Evolutionary conservation across 2,329 filamentous ascomycete genomes (phyloP).

Genomic region (Aureobasidium vineae): DNA sequence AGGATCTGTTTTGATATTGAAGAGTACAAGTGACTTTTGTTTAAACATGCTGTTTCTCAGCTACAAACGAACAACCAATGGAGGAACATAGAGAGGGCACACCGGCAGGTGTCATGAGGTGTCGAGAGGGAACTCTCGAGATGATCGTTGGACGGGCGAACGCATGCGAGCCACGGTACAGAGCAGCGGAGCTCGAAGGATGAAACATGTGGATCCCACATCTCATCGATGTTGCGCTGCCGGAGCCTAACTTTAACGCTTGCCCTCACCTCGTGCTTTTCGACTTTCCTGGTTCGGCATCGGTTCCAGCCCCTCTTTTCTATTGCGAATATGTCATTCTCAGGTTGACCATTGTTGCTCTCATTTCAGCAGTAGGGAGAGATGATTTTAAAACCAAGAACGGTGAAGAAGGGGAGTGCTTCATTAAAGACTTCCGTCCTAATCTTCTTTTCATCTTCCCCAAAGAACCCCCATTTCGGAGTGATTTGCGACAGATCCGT

Average conservation of each 20-base stretch:
- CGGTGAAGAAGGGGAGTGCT: not conserved
- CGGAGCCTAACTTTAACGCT: not conserved
- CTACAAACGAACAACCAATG: not conserved
- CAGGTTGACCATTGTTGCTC: not conserved
- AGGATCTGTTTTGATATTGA: not conserved
- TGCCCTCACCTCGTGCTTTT: not conserved
- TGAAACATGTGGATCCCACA: slow-evolving; percentile 17
- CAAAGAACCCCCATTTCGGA: not conserved
- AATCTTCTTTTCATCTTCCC: not conserved
- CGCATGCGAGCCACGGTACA: slow-evolving; percentile 21
- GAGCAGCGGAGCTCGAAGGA: not conserved
- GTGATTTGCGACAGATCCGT: slow-evolving; percentile 5
- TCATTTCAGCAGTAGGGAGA: not conserved
- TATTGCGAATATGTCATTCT: slow-evolving; percentile 18
- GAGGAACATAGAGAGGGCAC: not conserved
- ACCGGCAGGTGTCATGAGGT: slow-evolving; percentile 8
- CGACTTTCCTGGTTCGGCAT: slow-evolving; percentile 6
- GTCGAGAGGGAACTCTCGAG: not conserved
- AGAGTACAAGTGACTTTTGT: not conserved
- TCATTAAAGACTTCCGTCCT: not conserved
- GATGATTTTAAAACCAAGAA: slow-evolving; percentile 14
- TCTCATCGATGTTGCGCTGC: slow-evolving; percentile 2
- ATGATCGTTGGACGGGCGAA: slow-evolving; percentile 12
- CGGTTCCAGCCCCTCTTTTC: slow-evolving; percentile 9
- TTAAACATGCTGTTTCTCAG: not conserved